phyloP scores from a whole-genome alignment of 2,329 filamentous ascomycete species.

The Phaeoacremonium minimum region DNA sequence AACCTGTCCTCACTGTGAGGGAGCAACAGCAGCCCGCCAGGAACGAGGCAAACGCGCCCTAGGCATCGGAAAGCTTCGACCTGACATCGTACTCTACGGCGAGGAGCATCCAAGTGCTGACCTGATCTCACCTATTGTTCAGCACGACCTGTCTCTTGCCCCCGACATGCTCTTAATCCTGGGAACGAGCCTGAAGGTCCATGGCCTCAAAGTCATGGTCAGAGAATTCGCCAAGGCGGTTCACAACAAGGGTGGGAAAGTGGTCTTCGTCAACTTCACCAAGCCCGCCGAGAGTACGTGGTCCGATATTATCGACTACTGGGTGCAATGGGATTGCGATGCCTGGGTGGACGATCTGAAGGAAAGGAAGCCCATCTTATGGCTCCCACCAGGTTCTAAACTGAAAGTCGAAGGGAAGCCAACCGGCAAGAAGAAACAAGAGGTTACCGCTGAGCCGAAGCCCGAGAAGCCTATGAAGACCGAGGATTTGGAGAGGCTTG shows the following conservation, averaged over 20 bases:
- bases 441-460: slow-evolving; percentile 21
- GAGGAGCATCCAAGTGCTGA: slow-evolving; percentile 68
- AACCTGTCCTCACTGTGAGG: slow-evolving; percentile 61
- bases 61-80: slow-evolving; percentile 63
- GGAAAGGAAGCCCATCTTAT: slow-evolving; percentile 53
- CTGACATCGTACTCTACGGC: slow-evolving; percentile 71
- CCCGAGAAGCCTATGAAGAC: slow-evolving; percentile 7
- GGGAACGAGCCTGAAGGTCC: slow-evolving; percentile 67
- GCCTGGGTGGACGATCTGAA: slow-evolving; percentile 65
- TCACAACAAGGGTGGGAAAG: slow-evolving; percentile 62
- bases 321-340: slow-evolving; percentile 72
- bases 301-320: slow-evolving; percentile 70
- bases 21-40: slow-evolving; percentile 57
- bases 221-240: slow-evolving; percentile 68
- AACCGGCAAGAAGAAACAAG: slow-evolving; percentile 23
- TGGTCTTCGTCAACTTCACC: slow-evolving; percentile 70
- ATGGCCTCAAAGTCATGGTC: slow-evolving; percentile 67
- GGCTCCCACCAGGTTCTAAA: slow-evolving; percentile 44
- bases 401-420: slow-evolving; percentile 34
- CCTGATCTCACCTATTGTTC: slow-evolving; percentile 63
- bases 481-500: neutral
- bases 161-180: slow-evolving; percentile 67
- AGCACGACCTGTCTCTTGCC: slow-evolving; percentile 59
- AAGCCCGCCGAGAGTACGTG: slow-evolving; percentile 68
- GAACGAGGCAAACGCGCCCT: slow-evolving; percentile 64